Conservation (phyloP, 768 basidiomycete species). For the Pulveroboletus sp. region DNA sequence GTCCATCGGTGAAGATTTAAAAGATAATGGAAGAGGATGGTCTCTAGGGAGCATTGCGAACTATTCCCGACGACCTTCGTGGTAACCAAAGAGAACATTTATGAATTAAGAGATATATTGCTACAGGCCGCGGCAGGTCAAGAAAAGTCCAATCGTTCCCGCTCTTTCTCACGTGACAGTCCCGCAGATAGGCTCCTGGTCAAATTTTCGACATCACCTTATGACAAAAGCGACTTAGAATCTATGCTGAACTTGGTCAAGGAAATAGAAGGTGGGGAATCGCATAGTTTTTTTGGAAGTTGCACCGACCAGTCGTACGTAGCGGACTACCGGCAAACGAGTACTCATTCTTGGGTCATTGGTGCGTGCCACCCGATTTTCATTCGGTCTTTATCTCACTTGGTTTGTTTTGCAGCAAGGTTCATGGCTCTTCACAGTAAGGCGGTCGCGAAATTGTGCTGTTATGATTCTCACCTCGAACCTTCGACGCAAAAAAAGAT, state of each 20-base stretch:
- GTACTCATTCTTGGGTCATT: conserved; percentile 21
- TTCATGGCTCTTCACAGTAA: conserved; percentile 30
- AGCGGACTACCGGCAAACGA: conserved; percentile 11
- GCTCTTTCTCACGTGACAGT: background rate
- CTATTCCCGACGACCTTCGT: conserved; percentile 24
- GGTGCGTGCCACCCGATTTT: conserved; percentile 9
- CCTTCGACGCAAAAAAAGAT: conserved; percentile 7
- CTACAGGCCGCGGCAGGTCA: conserved; percentile 30
- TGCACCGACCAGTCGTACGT: background rate
- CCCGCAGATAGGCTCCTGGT: conserved; percentile 25
- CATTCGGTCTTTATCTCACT: conserved; percentile 1
- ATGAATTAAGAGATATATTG: conserved; percentile 19
- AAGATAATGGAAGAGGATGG: background rate
- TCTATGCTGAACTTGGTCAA: conserved; percentile 29
- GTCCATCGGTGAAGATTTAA: no score
- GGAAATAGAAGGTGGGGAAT: conserved; percentile 22
- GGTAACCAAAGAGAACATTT: conserved; percentile 16
- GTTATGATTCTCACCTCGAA: background rate
- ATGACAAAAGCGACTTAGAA: conserved; percentile 15
- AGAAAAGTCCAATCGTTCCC: background rate
- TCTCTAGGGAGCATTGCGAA: conserved; percentile 28
- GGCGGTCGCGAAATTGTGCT: background rate
- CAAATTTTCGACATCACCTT: conserved; percentile 32
- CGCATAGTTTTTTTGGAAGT: background rate
- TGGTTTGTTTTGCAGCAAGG: conserved; percentile 13